These are phyloP conservation scores for Ceratobasidium sp. DNA, from an alignment of 1,284 basidiomycete species.

Conservation along the genomic window DNA sequence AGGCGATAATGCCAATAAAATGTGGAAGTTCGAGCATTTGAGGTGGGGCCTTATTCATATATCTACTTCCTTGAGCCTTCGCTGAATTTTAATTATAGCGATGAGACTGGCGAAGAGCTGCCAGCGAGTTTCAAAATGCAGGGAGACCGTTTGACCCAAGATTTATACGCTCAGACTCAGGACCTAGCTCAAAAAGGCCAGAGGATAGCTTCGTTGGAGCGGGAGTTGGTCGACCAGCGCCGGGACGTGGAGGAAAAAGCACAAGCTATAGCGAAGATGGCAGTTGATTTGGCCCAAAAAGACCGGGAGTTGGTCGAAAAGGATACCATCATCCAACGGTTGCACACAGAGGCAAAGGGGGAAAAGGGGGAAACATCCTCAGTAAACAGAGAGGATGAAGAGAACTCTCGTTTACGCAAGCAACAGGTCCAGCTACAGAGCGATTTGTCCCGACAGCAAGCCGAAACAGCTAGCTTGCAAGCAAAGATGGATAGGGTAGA, in stretches of 20 bases:
- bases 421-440: constrained; percentile 11
- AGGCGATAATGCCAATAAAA: constrained; percentile 16
- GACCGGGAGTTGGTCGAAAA: background rate
- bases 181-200: constrained; percentile 6
- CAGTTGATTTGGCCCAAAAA: background rate
- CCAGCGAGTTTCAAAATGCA: background rate
- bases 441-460: constrained; percentile 23
- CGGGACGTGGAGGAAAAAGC: constrained; percentile 5
- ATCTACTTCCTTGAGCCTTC: no score
- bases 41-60: background rate
- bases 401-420: background rate
- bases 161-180: constrained; percentile 8
- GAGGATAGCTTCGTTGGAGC: background rate
- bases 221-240: background rate
- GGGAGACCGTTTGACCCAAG: background rate
- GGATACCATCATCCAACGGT: constrained; percentile 15
- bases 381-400: background rate
- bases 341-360: background rate
- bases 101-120: constrained; percentile 27
- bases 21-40: constrained; percentile 23
- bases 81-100: background rate
- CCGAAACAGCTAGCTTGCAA: constrained; percentile 14
- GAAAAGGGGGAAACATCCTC: constrained; percentile 1
- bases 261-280: background rate
- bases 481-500: constrained; percentile 41